Percentiles rank a stretch among this genome's conserved stretches.
phyloP scores from a whole-genome alignment of 1,284 basidiomycete species.

The Trichosporon sp. region DNA sequence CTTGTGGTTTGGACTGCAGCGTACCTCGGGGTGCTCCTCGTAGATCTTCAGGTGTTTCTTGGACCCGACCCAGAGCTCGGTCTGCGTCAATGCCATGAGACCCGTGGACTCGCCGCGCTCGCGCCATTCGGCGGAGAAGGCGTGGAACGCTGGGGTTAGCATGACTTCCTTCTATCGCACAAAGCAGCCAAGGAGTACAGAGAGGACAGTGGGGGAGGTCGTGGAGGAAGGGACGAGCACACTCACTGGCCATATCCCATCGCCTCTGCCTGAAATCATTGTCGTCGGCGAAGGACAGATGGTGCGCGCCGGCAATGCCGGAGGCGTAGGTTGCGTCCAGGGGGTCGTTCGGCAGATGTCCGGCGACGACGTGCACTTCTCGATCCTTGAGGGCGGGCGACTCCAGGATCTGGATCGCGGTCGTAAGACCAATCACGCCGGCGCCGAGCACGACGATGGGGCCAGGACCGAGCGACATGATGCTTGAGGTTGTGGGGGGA shows the following conservation, averaged over 20 bases:
- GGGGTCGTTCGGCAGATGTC: slow-evolving; percentile 46
- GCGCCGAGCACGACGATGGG: slow-evolving; percentile 51
- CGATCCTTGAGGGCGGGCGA: slow-evolving; percentile 23
- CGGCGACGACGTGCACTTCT: slow-evolving; percentile 48
- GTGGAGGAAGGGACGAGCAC: too few relatives aligned
- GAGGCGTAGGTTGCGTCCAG: slow-evolving; percentile 47
- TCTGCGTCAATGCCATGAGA: slow-evolving; percentile 51
- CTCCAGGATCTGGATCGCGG: slow-evolving; percentile 48
- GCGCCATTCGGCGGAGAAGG: slow-evolving; percentile 47
- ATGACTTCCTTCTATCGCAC: too few relatives aligned
- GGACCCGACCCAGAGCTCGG: slow-evolving; percentile 49
- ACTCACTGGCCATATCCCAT: slow-evolving; percentile 51
- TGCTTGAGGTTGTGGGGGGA: neutral
- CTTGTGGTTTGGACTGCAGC: slow-evolving; percentile 3
- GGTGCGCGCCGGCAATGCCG: slow-evolving; percentile 54
- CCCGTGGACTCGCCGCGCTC: slow-evolving; percentile 42
- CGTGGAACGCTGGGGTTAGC: slow-evolving; percentile 42
- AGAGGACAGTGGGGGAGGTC: too few relatives aligned
- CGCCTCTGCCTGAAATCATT: slow-evolving; percentile 43
- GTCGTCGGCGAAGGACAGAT: slow-evolving; percentile 54
- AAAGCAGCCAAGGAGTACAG: too few relatives aligned
- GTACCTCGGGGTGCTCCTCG: slow-evolving; percentile 53
- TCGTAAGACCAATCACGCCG: slow-evolving; percentile 54
- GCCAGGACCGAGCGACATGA: slow-evolving; percentile 1
- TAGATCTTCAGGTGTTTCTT: slow-evolving; percentile 51